Conservation (phyloP, 1,139 yeast genomes). For the Magnusiomyces suaveolens region DNA sequence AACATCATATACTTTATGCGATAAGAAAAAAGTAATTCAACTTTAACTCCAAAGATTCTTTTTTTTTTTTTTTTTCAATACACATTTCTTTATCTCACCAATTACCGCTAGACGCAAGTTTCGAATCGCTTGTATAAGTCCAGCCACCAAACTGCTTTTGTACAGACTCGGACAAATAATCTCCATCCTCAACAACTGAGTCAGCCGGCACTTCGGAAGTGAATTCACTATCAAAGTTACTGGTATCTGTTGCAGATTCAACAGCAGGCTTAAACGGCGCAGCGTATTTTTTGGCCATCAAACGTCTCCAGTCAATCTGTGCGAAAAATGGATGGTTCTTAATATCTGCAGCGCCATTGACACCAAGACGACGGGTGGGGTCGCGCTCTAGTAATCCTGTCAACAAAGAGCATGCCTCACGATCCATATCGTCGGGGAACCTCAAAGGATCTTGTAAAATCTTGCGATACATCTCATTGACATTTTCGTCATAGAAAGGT, state of each 20-base stretch:
- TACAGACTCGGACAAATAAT: slow-evolving; percentile 59
- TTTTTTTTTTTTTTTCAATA: too few relatives aligned
- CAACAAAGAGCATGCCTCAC: slow-evolving; percentile 77
- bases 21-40: too few relatives aligned
- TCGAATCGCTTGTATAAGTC: slow-evolving; percentile 62
- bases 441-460: slow-evolving; percentile 79
- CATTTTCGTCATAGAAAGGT: slow-evolving; percentile 90
- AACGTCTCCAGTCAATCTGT: slow-evolving; percentile 83
- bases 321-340: slow-evolving; percentile 79
- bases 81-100: background rate
- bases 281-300: slow-evolving; percentile 76
- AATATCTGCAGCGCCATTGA: slow-evolving; percentile 75
- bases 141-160: slow-evolving; percentile 98
- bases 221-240: slow-evolving; percentile 87
- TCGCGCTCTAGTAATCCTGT: slow-evolving; percentile 73
- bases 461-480: slow-evolving; percentile 89
- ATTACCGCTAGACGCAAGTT: slow-evolving; percentile 6
- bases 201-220: slow-evolving; percentile 91
- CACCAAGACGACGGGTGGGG: slow-evolving; percentile 69
- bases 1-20: too few relatives aligned
- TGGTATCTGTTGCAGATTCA: slow-evolving; percentile 74
- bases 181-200: slow-evolving; percentile 76
- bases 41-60: too few relatives aligned
- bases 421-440: slow-evolving; percentile 82
- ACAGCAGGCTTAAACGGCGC: slow-evolving; percentile 96